Conservation (phyloP, 1,284 basidiomycete genomes). For the Sporisorium exsertum region DNA sequence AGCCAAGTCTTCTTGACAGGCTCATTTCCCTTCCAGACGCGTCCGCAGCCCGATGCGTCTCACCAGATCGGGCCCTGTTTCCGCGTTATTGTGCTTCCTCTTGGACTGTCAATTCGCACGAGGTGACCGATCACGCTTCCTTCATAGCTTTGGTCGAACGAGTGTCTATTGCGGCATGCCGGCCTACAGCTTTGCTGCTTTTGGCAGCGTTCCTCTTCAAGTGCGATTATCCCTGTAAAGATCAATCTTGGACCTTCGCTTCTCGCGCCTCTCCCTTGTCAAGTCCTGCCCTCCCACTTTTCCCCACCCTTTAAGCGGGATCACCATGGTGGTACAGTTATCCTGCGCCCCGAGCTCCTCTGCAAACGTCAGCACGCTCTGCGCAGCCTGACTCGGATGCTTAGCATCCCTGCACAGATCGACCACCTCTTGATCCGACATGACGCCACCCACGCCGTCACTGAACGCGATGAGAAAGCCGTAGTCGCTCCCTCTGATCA, state of each 20-base stretch:
- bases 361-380: conserved; percentile 84
- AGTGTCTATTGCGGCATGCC: conserved; percentile 12
- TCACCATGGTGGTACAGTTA: conserved; percentile 90
- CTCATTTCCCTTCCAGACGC: conserved; percentile 9
- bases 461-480: conserved; percentile 63
- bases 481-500: conserved; percentile 74
- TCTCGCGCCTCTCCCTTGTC: conserved; percentile 73
- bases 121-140: neutral
- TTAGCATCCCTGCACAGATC: conserved; percentile 82
- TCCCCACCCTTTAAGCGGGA: conserved; percentile 93
- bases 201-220: too few species aligned
- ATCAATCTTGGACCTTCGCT: conserved; percentile 55
- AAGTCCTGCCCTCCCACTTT: conserved; percentile 81
- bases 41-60: conserved; percentile 8
- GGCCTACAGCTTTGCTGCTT: neutral
- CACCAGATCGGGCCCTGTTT: neutral
- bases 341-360: conserved; percentile 89
- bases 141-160: neutral
- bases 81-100: neutral
- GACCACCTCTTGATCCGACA: conserved; percentile 93
- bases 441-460: conserved; percentile 88
- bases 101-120: neutral
- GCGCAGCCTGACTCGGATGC: conserved; percentile 83
- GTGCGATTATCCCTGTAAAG: conserved; percentile 55
- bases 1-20: neutral